Evolutionary conservation across 2,329 filamentous ascomycete genomes (phyloP).

Genomic region (Trichoderma atroviride): DNA sequence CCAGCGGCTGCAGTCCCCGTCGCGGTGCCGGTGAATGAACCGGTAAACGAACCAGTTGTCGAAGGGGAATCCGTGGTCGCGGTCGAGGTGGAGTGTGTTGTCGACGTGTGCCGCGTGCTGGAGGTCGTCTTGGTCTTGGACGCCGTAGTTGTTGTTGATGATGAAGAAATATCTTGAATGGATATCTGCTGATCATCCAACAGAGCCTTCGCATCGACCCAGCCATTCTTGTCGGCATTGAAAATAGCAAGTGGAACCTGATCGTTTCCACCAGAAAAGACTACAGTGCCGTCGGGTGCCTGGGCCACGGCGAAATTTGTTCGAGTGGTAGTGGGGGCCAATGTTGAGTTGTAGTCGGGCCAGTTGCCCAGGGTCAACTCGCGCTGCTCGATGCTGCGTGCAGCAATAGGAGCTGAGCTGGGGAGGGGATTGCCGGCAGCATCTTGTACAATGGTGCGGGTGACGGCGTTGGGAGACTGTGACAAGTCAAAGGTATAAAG

Average conservation of each 20-base stretch:
- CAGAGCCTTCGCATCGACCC: slow-evolving; percentile 71
- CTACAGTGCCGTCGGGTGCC: slow-evolving; percentile 66
- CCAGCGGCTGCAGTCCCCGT: slow-evolving; percentile 31
- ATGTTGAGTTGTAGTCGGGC: slow-evolving; percentile 76
- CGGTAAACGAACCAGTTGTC: slow-evolving; percentile 24
- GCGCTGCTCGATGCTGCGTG: slow-evolving; percentile 33
- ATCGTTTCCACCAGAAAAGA: slow-evolving; percentile 75
- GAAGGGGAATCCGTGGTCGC: slow-evolving; percentile 31
- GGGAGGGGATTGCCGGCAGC: slow-evolving; percentile 58
- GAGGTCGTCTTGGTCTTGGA: slow-evolving; percentile 15
- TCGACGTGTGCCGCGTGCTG: slow-evolving; percentile 13
- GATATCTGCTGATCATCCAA: slow-evolving; percentile 52
- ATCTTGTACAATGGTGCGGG: slow-evolving; percentile 67
- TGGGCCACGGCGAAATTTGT: slow-evolving; percentile 73
- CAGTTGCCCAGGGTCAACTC: slow-evolving; percentile 64
- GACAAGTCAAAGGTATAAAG: slow-evolving; percentile 78
- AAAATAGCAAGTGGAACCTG: slow-evolving; percentile 75
- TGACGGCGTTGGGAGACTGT: slow-evolving; percentile 73
- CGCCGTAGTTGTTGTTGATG: slow-evolving; percentile 36
- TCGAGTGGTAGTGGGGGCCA: slow-evolving; percentile 66
- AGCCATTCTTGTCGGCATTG: slow-evolving; percentile 72
- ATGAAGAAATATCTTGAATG: slow-evolving; percentile 38
- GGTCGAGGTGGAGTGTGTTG: slow-evolving; percentile 32
- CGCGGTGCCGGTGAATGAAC: slow-evolving; percentile 31
- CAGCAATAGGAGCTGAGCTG: slow-evolving; percentile 48